phyloP scores from a whole-genome alignment of 106 monocot genomes.

The Acanthochlamys bracteata region DNA sequence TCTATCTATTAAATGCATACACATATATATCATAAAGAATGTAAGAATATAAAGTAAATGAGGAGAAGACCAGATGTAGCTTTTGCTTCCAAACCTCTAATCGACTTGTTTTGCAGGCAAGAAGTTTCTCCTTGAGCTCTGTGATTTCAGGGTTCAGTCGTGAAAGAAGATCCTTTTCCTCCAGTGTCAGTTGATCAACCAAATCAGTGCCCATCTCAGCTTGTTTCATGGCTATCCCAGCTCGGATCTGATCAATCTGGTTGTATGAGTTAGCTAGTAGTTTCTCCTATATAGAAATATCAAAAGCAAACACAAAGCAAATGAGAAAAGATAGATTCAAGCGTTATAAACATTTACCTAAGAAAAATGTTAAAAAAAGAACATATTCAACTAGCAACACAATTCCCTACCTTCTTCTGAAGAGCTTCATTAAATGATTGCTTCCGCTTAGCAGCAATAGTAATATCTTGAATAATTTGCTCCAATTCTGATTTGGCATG shows the following conservation, averaged over 20 bases:
- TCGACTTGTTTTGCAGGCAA: slow-evolving; percentile 70
- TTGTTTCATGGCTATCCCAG: slow-evolving; percentile 89
- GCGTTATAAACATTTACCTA: neutral
- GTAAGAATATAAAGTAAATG: too few relatives aligned
- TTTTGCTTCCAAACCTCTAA: slow-evolving; percentile 43
- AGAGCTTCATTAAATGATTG: slow-evolving; percentile 55
- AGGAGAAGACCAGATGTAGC: too few relatives aligned
- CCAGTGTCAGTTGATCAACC: slow-evolving; percentile 77
- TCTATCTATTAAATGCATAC: slow-evolving; percentile 51
- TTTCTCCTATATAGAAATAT: slow-evolving; percentile 50
- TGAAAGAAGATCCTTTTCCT: slow-evolving; percentile 78
- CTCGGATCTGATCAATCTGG: slow-evolving; percentile 85
- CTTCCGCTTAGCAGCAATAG: slow-evolving; percentile 69
- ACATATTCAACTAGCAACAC: slow-evolving; percentile 1
- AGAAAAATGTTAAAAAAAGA: too few relatives aligned
- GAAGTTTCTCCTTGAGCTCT: slow-evolving; percentile 81
- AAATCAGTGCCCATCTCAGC: slow-evolving; percentile 99
- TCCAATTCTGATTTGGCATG: slow-evolving; percentile 75
- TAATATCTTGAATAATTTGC: slow-evolving; percentile 74
- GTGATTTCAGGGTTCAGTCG: slow-evolving; percentile 95
- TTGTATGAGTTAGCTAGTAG: slow-evolving; percentile 62
- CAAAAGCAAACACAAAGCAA: neutral
- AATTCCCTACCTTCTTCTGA: slow-evolving; percentile 62
- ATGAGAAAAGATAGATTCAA: neutral
- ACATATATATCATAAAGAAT: too few relatives aligned